Evolutionary conservation across 1,139 yeast genomes (phyloP), one percentile per base, ranked within the genome.

Genomic region (Magnusiomyces ingens): DNA sequence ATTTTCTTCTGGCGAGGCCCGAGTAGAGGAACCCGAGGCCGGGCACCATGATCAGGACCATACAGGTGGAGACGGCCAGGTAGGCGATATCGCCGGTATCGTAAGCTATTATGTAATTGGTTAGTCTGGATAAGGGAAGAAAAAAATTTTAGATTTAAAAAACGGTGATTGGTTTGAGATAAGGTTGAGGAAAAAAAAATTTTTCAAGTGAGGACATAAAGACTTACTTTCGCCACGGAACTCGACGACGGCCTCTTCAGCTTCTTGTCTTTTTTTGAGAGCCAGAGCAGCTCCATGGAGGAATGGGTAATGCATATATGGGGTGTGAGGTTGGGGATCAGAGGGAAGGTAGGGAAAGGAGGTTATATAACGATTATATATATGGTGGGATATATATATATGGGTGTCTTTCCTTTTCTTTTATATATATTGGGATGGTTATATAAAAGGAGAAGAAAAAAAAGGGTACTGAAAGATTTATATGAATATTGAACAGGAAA

Each of bases 11-110:
- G 21, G 97, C 94, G 59, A 93, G 76, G 13, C 99, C 99, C 8
- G 96, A 85, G 70, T 93, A 93, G 49, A 93, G 75, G 67, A 91
- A 88, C 5, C 95, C 97, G 64, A 93, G 81, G 29, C 98, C 98
- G 37, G 97, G 96, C 32, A 93, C 80, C 98, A 93, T 93, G 63
- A 91, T 77, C 75, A 94, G 80, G 49, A 93, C 95, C 67, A 89
- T 73, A 49, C 94, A 82, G 1, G 95, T 68, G 49, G 79, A 75
- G n/a, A 78, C 60, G 46, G 75, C 63, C 41, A 80, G 66, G 65
- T 77, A 81, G 17, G 73, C 75, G 4, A 77, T 72, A 40, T 78
- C 79, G 17, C 83, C 84, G 3, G 75, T 70, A 62, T 79, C 79
- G 60, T 76, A 80, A 44, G 15, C 41, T 37, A 4, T 37, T 13